These are phyloP conservation scores for Candida boidinii DNA, from an alignment of 805 yeast species.

Conservation along the genomic window DNA sequence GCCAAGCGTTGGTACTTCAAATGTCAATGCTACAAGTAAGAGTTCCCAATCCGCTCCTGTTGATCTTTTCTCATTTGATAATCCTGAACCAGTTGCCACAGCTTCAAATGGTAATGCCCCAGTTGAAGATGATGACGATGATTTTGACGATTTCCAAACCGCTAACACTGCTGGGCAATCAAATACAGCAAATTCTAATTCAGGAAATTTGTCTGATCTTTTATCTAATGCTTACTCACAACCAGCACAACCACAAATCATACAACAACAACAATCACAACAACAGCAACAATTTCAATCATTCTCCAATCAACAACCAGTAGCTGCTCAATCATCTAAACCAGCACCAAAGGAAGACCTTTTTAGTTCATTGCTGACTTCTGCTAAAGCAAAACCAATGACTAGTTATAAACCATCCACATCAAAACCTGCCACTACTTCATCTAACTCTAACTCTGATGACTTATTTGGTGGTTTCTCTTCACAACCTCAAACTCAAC, in stretches of 20 bases:
- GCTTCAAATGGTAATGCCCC: slow-evolving; percentile 3
- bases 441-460: too few relatives aligned
- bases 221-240: slow-evolving; percentile 20
- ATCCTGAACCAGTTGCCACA: slow-evolving; percentile 12
- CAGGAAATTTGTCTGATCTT: slow-evolving; percentile 26
- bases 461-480: too few relatives aligned
- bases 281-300: slow-evolving; percentile 5
- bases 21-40: slow-evolving; percentile 36
- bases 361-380: slow-evolving; percentile 58
- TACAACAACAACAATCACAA: slow-evolving; percentile 7
- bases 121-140: slow-evolving; percentile 9
- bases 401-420: too few relatives aligned
- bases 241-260: slow-evolving; percentile 11
- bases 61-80: slow-evolving; percentile 44
- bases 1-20: slow-evolving; percentile 26
- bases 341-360: slow-evolving; percentile 48
- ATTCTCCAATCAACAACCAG: slow-evolving; percentile 8
- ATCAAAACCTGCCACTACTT: too few relatives aligned
- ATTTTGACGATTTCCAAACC: slow-evolving; percentile 69
- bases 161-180: slow-evolving; percentile 38
- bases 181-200: slow-evolving; percentile 9
- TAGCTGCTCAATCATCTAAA: slow-evolving; percentile 24
- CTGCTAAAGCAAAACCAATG: slow-evolving; percentile 52
- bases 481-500: too few relatives aligned
- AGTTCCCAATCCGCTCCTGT: slow-evolving; percentile 22